Evolutionary conservation across 2,329 filamentous ascomycete genomes (phyloP).

Genomic region (Colletotrichum graminicola): DNA sequence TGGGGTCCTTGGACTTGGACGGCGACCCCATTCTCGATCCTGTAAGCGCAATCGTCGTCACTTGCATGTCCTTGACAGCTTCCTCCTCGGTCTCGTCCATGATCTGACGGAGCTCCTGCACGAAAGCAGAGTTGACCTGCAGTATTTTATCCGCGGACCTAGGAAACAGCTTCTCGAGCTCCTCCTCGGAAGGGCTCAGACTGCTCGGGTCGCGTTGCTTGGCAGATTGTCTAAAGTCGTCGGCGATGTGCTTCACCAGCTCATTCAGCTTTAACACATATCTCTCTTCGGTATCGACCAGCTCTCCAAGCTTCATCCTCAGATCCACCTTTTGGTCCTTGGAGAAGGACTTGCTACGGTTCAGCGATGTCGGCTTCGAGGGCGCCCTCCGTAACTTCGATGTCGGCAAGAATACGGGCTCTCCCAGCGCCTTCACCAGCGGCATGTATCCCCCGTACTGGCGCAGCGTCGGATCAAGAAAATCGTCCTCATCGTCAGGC

Average conservation of each 20-base stretch:
- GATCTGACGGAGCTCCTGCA: conserved; percentile 79
- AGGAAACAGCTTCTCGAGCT: conserved; percentile 84
- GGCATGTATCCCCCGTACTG: conserved; percentile 85
- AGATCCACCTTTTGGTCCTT: conserved; percentile 86
- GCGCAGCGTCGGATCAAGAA: conserved; percentile 71
- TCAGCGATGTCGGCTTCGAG: conserved; percentile 85
- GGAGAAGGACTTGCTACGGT: conserved; percentile 81
- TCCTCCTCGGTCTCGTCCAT: conserved; percentile 88
- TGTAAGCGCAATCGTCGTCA: conserved; percentile 56
- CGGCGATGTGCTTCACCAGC: conserved; percentile 83
- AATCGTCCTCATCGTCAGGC: conserved; percentile 73
- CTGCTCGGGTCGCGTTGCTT: conserved; percentile 70
- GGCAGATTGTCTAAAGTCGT: conserved; percentile 81
- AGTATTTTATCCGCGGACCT: conserved; percentile 83
- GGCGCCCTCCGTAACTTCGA: conserved; percentile 86
- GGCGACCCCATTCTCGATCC: conserved; percentile 59
- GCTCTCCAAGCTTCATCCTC: conserved; percentile 88
- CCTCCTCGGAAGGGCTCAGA: conserved; percentile 77
- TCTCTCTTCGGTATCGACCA: conserved; percentile 93
- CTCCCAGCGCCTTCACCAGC: conserved; percentile 83
- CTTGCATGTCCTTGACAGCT: conserved; percentile 81
- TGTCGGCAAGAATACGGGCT: conserved; percentile 88
- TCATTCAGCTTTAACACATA: conserved; percentile 92
- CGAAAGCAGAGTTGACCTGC: conserved; percentile 83
- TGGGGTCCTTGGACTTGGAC: conserved; percentile 74